phyloP scores from a whole-genome alignment of 257 asterid species.

The Solanum chilense region DNA sequence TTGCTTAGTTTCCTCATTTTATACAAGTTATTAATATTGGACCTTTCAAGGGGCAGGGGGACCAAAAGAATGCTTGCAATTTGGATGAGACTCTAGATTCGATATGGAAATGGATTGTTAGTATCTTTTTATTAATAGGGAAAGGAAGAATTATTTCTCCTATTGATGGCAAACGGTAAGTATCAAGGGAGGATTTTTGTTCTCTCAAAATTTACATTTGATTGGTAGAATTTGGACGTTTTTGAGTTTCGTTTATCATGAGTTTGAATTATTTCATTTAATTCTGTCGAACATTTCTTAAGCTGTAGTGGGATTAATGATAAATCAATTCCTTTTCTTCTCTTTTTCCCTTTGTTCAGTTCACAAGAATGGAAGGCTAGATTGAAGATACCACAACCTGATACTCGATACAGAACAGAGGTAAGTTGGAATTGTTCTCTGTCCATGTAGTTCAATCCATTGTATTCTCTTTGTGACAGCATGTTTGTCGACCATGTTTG shows the following conservation, averaged over 20 bases:
- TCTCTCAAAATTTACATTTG: not conserved
- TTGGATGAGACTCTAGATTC: not conserved
- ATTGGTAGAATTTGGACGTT: not conserved
- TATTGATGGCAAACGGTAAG: not conserved
- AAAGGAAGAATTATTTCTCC: not conserved
- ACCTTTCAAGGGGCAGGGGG: not conserved
- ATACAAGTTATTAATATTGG: not conserved
- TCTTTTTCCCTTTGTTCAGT: constrained; percentile 21
- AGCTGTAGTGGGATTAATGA: not conserved
- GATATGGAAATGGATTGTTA: not conserved
- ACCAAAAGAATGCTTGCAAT: not conserved
- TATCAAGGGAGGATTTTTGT: not conserved
- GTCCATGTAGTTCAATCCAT: not conserved
- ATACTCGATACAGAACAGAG: constrained; percentile 78
- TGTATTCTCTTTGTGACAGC: not conserved
- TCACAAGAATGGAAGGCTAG: constrained; percentile 83
- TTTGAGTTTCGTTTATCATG: not conserved
- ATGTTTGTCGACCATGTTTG: not conserved
- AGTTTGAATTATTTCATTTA: not conserved
- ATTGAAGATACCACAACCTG: constrained; percentile 58
- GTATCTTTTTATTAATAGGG: not conserved
- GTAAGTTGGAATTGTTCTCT: constrained; percentile 15
- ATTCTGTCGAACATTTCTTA: not conserved
- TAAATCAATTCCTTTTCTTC: not conserved
- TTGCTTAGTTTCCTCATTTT: not conserved